Base-by-base conservation (phyloP, 1,139 yeast genomes). In the Saccharomycopsis phalli region DNA sequence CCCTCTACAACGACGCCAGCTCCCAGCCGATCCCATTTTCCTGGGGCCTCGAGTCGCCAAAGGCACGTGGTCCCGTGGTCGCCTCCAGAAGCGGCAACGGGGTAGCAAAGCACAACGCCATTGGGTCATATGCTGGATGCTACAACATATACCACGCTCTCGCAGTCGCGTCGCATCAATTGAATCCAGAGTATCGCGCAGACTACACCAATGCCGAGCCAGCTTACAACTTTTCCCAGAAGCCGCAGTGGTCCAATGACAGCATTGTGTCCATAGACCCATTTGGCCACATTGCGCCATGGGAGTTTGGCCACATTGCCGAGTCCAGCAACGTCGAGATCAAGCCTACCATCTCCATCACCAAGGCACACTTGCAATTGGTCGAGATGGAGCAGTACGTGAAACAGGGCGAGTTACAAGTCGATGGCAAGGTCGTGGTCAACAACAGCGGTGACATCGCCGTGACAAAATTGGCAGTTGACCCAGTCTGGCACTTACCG, bases 401-500 rank as follows among this genome's bases (percentile, higher is more conserved):
- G 36, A 58, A 58, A 27, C 56, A 53, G 14, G 80, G 80, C 13
- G 64, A 68, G 40, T 54, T 75, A 39, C 49, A 56, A 44, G 75
- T 76, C 18, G 81, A 75, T 53, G 80, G 80, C 39, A 59, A 69
- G 28, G 56, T 75, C 49, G 80, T 74, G 20, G 57, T 74, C 46
- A 74, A 75, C 54, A 60, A 62, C 22, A 57, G 66, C 41, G 81
- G 81, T 49, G 81, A 74, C 50, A 58, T 75, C 52, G 70, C 70
- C 21, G 76, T 73, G 29, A 69, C 78, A 31, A 75, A 75, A 53
- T 64, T 75, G 44, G 81, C 81, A 1, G 74, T 72, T 29, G 81
- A 75, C 50, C 81, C 81, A 10, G 81, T 75, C 29, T 75, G 81
- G 81, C 68, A 71, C 50, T 59, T 75, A 44, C 81, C 81, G 2